Base-by-base conservation (phyloP, 2,329 filamentous ascomycete species). In the Sarocladium brachiariae region DNA sequence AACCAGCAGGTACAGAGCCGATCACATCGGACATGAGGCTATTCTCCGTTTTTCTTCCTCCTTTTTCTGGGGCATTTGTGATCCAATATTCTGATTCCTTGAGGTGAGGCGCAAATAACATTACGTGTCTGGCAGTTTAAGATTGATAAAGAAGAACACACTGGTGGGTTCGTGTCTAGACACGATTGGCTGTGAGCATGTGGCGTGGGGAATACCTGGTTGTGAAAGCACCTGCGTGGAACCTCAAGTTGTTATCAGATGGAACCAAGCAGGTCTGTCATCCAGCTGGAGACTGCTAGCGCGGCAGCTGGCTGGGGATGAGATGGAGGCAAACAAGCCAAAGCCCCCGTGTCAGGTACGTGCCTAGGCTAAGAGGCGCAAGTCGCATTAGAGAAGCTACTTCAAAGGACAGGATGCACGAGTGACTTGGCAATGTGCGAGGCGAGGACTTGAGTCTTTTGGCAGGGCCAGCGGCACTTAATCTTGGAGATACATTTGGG, bases 191-290 rank as follows among this genome's bases (percentile, higher is more conserved):
- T 13, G 21, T 8, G 35, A 16, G 5, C 4, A 3, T 6, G 14
- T n/a, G 24, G 21, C 16, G 27, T 8, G 21, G 39, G 39, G 24
- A 13, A 27, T 16, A 25, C n/a, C 4, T 47, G 23, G 14, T 18
- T 8, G 39, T 21, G 24, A 45, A 9, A 7, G 21, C 39, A 21
- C 21, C 14, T 25, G 39, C 39, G 25, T 43, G 39, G 39, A 25
- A 18, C 19, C 21, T 47, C n/a, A n/a, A n/a, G n/a, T n/a, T n/a
- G 27, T 13, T 47, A 47, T 47, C 43, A 47, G 43, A 47, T 47
- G 43, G 43, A 33, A 25, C n/a, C 24, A 30, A 41, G 7, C 16
- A n/a, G n/a, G n/a, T n/a, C n/a, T n/a, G n/a, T n/a, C n/a, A n/a
- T n/a, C n/a, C n/a, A n/a, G n/a, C n/a, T n/a, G n/a, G n/a, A n/a